Base-by-base conservation (phyloP, 2,329 filamentous ascomycete genomes). In the Venturia pyrina region DNA sequence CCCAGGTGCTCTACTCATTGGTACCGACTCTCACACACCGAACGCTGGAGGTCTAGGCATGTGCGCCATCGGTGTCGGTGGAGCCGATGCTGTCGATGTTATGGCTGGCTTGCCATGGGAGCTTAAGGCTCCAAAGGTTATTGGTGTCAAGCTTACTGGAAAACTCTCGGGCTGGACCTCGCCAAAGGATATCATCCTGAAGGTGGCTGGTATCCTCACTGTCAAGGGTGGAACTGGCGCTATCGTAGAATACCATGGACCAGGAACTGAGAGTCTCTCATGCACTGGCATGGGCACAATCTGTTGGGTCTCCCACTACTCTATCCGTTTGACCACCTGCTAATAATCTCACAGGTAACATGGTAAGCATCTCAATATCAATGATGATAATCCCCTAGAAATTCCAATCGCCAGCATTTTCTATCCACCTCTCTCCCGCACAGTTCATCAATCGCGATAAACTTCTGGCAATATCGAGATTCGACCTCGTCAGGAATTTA, bases 101-200 rank as follows among this genome's bases (percentile, higher is more conserved):
- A 96, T 99, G 91, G 92, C 93, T 74, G 89, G 91, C 80, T 87
- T 96, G 71, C 93, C 93, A 68, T 98, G 95, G 95, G 95, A 99
- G 79, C 82, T 99, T 73, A 98, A 98, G 86, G 93, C 95, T 68
- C 95, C 95, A 69, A 97, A 97, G 82, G 83, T 96, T 69, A 96
- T 98, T 75, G 95, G 95, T 86, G 89, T 99, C 66, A 96, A 90
- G 81, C 88, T 99, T 67, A 97, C 93, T 71, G 95, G 95, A 71
- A 73, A 91, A 78, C 75, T 99, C 75, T 90, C 84, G 73, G 93
- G 93, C 79, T 99, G 95, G 95, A 90, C 92, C 71, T 78, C 93
- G 66, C 91, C 95, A 66, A 98, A 99, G 84, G 91, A 98, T 76
- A 91, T 99, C 70, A 99, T 99, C 74, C 85, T 97, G 67, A 96